Conservation (phyloP, 352 stramenopile genomes). For the Phytopythium mirpurense region DNA sequence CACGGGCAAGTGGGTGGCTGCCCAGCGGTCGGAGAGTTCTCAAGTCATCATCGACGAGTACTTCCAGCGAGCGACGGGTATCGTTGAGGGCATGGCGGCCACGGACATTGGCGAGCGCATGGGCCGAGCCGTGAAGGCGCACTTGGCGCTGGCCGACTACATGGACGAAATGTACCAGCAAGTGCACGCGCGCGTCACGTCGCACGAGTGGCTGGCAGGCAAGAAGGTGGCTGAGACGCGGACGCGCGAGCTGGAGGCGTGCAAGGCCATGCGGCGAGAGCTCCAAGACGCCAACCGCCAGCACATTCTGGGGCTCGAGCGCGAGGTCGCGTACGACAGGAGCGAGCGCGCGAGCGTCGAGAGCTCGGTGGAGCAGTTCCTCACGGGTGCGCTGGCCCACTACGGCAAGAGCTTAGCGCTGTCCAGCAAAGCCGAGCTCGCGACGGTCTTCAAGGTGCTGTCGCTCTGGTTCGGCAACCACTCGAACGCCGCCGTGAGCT, state of each 20-base stretch:
- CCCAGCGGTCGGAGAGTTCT: slow-evolving; percentile 89
- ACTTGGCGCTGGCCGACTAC: slow-evolving; percentile 88
- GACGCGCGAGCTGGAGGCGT: slow-evolving; percentile 51
- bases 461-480: slow-evolving; percentile 94
- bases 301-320: slow-evolving; percentile 68
- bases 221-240: slow-evolving; percentile 73
- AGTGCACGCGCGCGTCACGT: slow-evolving; percentile 79
- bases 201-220: slow-evolving; percentile 85
- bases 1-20: slow-evolving; percentile 91
- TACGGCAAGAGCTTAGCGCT: slow-evolving; percentile 67
- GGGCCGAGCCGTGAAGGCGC: slow-evolving; percentile 60
- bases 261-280: slow-evolving; percentile 47
- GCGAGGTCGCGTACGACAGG: slow-evolving; percentile 86
- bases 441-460: slow-evolving; percentile 90
- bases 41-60: slow-evolving; percentile 91
- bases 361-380: slow-evolving; percentile 79
- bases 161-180: slow-evolving; percentile 91
- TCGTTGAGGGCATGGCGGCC: slow-evolving; percentile 44
- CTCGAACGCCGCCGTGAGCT: slow-evolving; percentile 62
- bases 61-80: slow-evolving; percentile 76
- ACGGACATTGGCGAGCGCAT: slow-evolving; percentile 29
- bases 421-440: slow-evolving; percentile 70
- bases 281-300: slow-evolving; percentile 63
- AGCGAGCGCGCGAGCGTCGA: slow-evolving; percentile 85
- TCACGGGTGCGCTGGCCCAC: slow-evolving; percentile 84